Base-by-base conservation (phyloP, 1,284 basidiomycete genomes). In the Ganoderma leucocontextum region DNA sequence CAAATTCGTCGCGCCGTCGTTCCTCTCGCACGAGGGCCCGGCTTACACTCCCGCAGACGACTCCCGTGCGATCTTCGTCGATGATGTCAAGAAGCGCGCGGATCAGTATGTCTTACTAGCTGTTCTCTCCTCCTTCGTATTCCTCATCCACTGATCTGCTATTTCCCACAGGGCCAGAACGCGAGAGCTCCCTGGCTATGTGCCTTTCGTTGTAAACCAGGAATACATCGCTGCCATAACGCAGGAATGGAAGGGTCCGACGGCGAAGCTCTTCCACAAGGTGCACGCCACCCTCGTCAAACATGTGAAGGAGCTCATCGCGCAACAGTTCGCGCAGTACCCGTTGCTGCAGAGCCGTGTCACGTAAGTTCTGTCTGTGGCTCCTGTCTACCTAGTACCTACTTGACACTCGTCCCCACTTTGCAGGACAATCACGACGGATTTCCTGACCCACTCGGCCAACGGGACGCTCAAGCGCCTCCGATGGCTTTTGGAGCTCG, bases 101-200 rank as follows among this genome's bases (percentile, higher is more conserved):
- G 76, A 82, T 33, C 75, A 79, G 91, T 91, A 76, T 57, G 57
- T 29, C 13, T 55, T 22, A n/a, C 12, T 49, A 2, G 22, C 22
- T 10, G 2, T 25, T 4, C 0, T 15, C 33, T 25, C 12, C 25
- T 8, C 4, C 5, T 49, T 55, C 19, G 35, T 25, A 17, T 4
- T 59, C 29, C 38, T 15, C 62, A 35, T 29, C n/a, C 9, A n/a
- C 64, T 35, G 2, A 33, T 10, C 10, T 10, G 29, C 29, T 12
- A 7, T 55, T n/a, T 4, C 67, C 7, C 12, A 7, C 52, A 93
- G 91, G 9, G 86, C 90, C 0, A 84, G 87, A 0, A 90, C 90
- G 0, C 87, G 91, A 4, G 90, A 93, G 74, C 81, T 93, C 0
- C 91, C 91, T 0, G 88, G 85, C 19, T 85, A 87, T 69, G 87